Percentiles rank a stretch among this genome's conserved stretches.
Conservation (phyloP, 371 early-diverging fungal genomes). For the Massospora cicadina region DNA sequence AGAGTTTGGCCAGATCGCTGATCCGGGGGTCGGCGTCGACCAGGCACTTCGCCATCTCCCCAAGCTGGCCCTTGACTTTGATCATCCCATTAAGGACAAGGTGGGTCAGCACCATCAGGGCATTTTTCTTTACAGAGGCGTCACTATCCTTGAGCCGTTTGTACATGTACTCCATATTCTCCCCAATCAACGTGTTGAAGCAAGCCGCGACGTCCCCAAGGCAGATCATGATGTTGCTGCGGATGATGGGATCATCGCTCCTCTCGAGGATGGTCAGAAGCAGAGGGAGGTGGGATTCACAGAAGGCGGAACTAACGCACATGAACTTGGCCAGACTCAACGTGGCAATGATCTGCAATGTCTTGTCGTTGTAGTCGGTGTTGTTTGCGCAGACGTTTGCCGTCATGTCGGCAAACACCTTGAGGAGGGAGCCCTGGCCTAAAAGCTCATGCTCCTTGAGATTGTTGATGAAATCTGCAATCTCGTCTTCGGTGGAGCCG, state of each 20-base stretch:
- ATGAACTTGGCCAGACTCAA: slow-evolving; percentile 83
- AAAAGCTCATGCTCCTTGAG: slow-evolving; percentile 84
- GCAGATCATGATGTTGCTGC: slow-evolving; percentile 81
- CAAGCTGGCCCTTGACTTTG: slow-evolving; percentile 93
- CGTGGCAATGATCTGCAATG: slow-evolving; percentile 64
- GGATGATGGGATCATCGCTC: slow-evolving; percentile 52
- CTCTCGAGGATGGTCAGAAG: slow-evolving; percentile 77
- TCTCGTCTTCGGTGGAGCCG: slow-evolving; percentile 87
- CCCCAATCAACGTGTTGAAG: slow-evolving; percentile 86
- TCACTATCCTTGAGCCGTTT: slow-evolving; percentile 68
- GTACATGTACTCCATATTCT: slow-evolving; percentile 81
- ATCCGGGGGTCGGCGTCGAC: slow-evolving; percentile 76
- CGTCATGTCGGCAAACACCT: slow-evolving; percentile 63
- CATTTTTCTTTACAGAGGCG: slow-evolving; percentile 70
- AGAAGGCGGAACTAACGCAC: slow-evolving; percentile 86
- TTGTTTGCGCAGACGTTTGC: slow-evolving; percentile 64
- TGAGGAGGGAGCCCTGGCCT: slow-evolving; percentile 59
- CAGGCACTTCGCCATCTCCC: slow-evolving; percentile 91
- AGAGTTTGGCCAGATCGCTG: slow-evolving; percentile 74
- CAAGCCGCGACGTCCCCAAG: slow-evolving; percentile 93
- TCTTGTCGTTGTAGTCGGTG: slow-evolving; percentile 55
- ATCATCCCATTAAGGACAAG: slow-evolving; percentile 95
- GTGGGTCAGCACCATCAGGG: slow-evolving; percentile 93
- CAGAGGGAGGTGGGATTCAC: slow-evolving; percentile 78
- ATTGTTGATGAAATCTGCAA: slow-evolving; percentile 62